These are phyloP conservation scores for Fusarium sp. DNA, from an alignment of 2,329 filamentous ascomycete species.

Conservation along the genomic window DNA sequence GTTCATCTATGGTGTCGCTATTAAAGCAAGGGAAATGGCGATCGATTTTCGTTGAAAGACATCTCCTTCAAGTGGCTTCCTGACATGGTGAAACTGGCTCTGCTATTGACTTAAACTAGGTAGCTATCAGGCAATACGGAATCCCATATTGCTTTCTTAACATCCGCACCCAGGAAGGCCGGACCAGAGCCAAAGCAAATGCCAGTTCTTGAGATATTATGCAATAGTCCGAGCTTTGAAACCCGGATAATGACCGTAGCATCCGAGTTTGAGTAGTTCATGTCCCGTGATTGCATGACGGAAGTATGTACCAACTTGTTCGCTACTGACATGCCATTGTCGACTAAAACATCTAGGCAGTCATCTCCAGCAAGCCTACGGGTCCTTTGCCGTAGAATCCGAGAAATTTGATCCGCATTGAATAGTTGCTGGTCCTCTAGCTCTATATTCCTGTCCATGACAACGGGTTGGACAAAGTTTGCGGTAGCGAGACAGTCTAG, in stretches of 20 bases:
- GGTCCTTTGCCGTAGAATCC: background rate
- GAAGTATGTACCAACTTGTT: background rate
- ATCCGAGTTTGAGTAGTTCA: background rate
- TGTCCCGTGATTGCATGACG: background rate
- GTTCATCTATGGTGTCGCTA: background rate
- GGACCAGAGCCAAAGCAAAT: background rate
- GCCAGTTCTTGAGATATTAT: background rate
- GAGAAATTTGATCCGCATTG: background rate
- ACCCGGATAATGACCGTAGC: background rate
- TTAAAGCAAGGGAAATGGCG: background rate
- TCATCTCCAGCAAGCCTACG: background rate
- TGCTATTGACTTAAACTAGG: background rate
- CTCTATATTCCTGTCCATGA: background rate
- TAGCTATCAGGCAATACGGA: background rate
- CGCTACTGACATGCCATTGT: background rate
- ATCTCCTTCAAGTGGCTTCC: background rate
- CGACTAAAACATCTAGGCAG: background rate
- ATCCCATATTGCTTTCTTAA: background rate
- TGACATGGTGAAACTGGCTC: background rate
- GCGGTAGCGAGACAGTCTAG: background rate
- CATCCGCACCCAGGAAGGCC: background rate
- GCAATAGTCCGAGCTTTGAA: background rate
- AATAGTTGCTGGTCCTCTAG: background rate
- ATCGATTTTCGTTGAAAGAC: background rate
- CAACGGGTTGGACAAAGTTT: background rate